Evolutionary conservation across 2,329 filamentous ascomycete genomes (phyloP), one percentile per base, ranked within the genome.

Genomic region (Trichophyton rubrum): DNA sequence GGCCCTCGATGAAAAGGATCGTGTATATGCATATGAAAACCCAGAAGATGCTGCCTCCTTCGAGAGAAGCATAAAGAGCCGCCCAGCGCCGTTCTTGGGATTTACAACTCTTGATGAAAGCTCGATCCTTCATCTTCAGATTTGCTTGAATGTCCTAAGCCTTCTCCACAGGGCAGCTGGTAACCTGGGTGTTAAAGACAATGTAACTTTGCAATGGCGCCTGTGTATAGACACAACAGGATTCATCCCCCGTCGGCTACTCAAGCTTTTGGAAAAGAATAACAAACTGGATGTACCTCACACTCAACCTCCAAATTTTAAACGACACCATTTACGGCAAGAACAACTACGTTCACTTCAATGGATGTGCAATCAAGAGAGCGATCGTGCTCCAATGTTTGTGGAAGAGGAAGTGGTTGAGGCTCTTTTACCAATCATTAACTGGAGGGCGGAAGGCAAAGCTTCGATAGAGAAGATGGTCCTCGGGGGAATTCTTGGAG

Each of bases 301-400:
- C 15, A 8, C 20, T 1, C 72, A 78, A 61, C 74, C 73, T 20
- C 70, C 69, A 20, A 67, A 68, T 17, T 78, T 77, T 61, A 62
- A 56, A 62, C 58, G 58, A 63, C 68, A 60, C 55, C n/a, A 61
- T 64, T 70, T 86, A 1, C 77, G 78, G 4, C 70, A 72, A 0
- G 79, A 82, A 35, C 85, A 88, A 63, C 68, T 76, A 3, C 74
- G 76, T 17, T 82, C 80, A 1, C 69, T 88, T 1, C 64, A 69
- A 0, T 88, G 85, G 85, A 86, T 85, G 82, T 67, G 75, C 8
- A 17, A 64, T 0, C 81, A 84, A 68, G 85, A 87, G 66, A 62
- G 67, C 1, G 68, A 72, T 9, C 61, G 68, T 2, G 68, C 69
- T 4, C 56, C 61, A 1, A 63, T 68, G 0, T 85, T 84, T 62